phyloP scores from a whole-genome alignment of 345 rosid species.

The Populus davidiana region DNA sequence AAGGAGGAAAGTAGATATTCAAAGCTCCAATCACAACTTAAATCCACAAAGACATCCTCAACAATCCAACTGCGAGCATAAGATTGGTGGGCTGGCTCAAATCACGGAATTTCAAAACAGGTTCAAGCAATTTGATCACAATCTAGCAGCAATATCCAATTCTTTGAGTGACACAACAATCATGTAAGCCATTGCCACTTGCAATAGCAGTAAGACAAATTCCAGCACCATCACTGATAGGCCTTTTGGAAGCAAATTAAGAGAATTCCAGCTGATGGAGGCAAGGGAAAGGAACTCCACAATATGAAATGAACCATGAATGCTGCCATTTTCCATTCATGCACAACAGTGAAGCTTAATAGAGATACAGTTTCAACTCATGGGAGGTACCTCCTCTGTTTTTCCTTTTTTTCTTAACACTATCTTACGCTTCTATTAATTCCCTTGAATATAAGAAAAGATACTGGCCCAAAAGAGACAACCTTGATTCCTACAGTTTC shows the following conservation, averaged over 20 bases:
- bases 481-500: slow-evolving; percentile 12
- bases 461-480: slow-evolving; percentile 52
- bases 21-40: slow-evolving; percentile 79
- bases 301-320: slow-evolving; percentile 80
- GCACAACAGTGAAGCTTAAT: slow-evolving; percentile 72
- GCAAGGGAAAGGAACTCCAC: slow-evolving; percentile 67
- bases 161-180: slow-evolving; percentile 81
- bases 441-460: slow-evolving; percentile 84
- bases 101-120: slow-evolving; percentile 65
- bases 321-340: slow-evolving; percentile 72
- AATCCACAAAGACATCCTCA: slow-evolving; percentile 97
- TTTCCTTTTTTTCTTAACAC: slow-evolving; percentile 21
- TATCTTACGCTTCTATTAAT: slow-evolving; percentile 48
- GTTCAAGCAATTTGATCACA: slow-evolving; percentile 58
- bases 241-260: slow-evolving; percentile 77
- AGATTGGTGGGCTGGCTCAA: slow-evolving; percentile 64
- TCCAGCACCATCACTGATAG: slow-evolving; percentile 77
- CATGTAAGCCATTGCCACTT: slow-evolving; percentile 80
- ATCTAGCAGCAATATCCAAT: slow-evolving; percentile 53
- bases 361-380: slow-evolving; percentile 86
- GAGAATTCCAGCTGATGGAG: slow-evolving; percentile 79
- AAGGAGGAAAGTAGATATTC: slow-evolving; percentile 53
- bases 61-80: slow-evolving; percentile 79
- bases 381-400: slow-evolving; percentile 65
- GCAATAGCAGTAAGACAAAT: slow-evolving; percentile 72